phyloP scores from a whole-genome alignment of 2,329 filamentous ascomycete species.

The Stagonosporopsis rhizophila region DNA sequence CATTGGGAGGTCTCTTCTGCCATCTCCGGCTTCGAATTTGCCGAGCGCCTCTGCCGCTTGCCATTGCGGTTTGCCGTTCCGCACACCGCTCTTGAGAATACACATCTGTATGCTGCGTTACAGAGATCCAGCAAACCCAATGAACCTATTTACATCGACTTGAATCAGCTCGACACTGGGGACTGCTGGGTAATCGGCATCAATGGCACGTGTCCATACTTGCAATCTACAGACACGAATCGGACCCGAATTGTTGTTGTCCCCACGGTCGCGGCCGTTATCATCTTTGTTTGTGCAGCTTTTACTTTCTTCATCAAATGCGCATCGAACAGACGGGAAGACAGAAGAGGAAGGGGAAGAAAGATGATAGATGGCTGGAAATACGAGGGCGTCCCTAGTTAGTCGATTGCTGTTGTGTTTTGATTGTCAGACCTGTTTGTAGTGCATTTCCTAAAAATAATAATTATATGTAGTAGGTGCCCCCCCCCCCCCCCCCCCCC shows the following conservation, averaged over 20 bases:
- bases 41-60: constrained; percentile 56
- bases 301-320: constrained; percentile 70
- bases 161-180: constrained; percentile 64
- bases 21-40: constrained; percentile 54
- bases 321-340: constrained; percentile 65
- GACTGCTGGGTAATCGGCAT: constrained; percentile 67
- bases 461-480: not conserved
- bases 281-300: constrained; percentile 67
- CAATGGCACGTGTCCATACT: constrained; percentile 66
- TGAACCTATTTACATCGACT: constrained; percentile 62
- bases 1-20: constrained; percentile 61
- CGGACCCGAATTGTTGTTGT: constrained; percentile 62
- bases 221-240: constrained; percentile 51
- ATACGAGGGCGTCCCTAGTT: constrained; percentile 70
- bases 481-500: no score
- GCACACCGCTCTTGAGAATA: constrained; percentile 68
- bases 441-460: not conserved
- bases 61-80: constrained; percentile 63
- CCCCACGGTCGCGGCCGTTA: constrained; percentile 67
- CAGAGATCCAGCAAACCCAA: constrained; percentile 14
- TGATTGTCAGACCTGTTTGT: no score
- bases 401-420: not conserved
- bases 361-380: constrained; percentile 63
- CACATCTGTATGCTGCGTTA: constrained; percentile 57
- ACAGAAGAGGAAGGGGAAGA: constrained; percentile 59